Base-by-base conservation (phyloP, 306 rosid genomes). In the Begonia masoniana region DNA sequence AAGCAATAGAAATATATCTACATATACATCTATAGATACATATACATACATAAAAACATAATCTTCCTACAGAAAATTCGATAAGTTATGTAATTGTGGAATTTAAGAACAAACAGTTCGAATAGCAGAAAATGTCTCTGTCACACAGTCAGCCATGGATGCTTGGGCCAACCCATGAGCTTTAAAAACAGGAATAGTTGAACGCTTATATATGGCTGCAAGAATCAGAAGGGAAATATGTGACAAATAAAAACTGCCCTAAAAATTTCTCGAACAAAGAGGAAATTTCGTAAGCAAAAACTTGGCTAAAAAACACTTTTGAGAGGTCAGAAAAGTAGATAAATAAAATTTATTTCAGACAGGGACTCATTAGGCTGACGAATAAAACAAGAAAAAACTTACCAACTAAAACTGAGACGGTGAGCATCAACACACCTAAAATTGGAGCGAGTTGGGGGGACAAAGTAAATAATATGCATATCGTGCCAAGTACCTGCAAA, bases 51-150 rank as follows among this genome's bases (percentile, higher is more conserved):
- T 21, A 21, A 21, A 21, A 21, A 21, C 24, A 21, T 21, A 21
- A 21, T 2, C 24, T 21, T 21, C 24, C 24, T 21, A 21, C 3
- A 21, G 39, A 5, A 31, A 7, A 31, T 31, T 31, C 9, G 39
- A 31, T 31, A 3, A 31, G 39, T 31, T 31, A 31, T 31, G 39
- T 5, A 31, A 31, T 31, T 5, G 39, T 4, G 7, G 49, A 11
- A 45, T 45, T 57, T 8, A 21, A 13, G 52, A 64, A 79, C 99
- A 81, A 74, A 91, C 99, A 47, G 99, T 91, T 56, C 94, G 88
- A 71, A 91, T 91, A 15, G 99, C 94, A 60, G 99, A 81, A 74
- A 91, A 81, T 41, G 99, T 91, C 76, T 91, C 99, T 24, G 94
- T 48, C 26, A 80, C 85, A 68, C 92, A 86, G 56, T 91, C 99